These are phyloP conservation scores for Penicillium ochrochloron DNA, from an alignment of 495 filamentous ascomycete species.

Conservation along the genomic window DNA sequence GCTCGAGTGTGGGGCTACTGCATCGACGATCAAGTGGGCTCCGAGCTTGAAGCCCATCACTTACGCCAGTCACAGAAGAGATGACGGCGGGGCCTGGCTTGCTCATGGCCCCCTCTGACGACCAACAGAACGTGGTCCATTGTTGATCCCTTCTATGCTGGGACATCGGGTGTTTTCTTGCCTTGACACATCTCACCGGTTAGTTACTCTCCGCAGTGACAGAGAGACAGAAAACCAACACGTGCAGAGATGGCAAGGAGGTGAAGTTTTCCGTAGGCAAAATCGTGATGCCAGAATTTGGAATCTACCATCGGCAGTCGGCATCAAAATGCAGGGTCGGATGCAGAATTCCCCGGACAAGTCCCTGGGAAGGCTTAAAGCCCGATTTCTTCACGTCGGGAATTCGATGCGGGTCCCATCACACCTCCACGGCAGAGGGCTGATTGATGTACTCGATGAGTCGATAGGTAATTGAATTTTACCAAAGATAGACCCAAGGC, in stretches of 20 bases:
- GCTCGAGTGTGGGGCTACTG: constrained; percentile 14
- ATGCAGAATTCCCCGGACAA: constrained; percentile 1
- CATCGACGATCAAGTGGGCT: constrained; percentile 18
- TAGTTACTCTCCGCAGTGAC: neutral
- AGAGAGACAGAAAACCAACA: neutral
- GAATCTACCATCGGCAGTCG: neutral
- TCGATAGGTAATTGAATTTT: constrained; percentile 3
- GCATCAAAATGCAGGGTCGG: neutral
- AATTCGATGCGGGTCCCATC: constrained; percentile 7
- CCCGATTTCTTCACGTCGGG: neutral
- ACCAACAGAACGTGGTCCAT: constrained; percentile 11
- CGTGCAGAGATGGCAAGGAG: neutral
- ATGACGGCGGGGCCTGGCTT: constrained; percentile 10
- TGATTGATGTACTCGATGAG: constrained; percentile 8
- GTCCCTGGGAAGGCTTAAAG: neutral
- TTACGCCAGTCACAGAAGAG: constrained; percentile 10
- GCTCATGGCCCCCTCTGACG: constrained; percentile 3
- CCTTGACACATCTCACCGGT: neutral
- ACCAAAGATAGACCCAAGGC: neutral
- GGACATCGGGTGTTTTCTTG: constrained; percentile 5
- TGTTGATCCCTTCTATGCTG: constrained; percentile 20
- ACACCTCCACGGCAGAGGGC: constrained; percentile 4
- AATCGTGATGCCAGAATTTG: neutral
- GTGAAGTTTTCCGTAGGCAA: neutral
- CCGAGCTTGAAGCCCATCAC: neutral